Conservation (phyloP, 106 monocot genomes). For the Triglochin maritima region DNA sequence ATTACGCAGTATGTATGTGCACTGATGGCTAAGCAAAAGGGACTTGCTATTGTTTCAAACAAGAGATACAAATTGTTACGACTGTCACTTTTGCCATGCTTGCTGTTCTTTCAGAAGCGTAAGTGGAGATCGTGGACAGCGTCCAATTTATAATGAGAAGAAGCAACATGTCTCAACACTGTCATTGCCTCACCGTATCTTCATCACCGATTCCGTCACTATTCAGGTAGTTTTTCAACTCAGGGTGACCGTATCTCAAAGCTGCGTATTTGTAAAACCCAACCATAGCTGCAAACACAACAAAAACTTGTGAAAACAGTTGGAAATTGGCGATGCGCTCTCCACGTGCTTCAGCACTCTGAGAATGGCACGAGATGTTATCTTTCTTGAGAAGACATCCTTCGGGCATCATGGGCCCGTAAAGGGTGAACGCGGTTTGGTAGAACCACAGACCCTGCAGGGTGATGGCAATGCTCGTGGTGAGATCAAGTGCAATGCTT, state of each 20-base stretch:
- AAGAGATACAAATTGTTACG: too few relatives aligned
- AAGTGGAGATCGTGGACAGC: too few relatives aligned
- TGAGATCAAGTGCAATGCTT: slow-evolving; percentile 54
- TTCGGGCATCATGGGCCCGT: slow-evolving; percentile 83
- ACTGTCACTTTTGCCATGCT: too few relatives aligned
- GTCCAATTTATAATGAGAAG: too few relatives aligned
- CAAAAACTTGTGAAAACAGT: slow-evolving; percentile 55
- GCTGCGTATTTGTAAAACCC: slow-evolving; percentile 37
- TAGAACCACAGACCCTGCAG: slow-evolving; percentile 99
- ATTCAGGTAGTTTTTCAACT: not conserved
- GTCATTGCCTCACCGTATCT: too few relatives aligned
- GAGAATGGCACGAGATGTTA: slow-evolving; percentile 33
- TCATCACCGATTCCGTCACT: not conserved
- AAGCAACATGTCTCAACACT: too few relatives aligned
- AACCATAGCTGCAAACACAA: slow-evolving; percentile 31
- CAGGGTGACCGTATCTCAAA: slow-evolving; percentile 31
- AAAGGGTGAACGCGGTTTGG: slow-evolving; percentile 96
- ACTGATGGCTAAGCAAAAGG: too few relatives aligned
- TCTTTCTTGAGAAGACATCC: slow-evolving; percentile 59
- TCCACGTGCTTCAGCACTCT: slow-evolving; percentile 39
- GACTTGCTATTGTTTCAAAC: too few relatives aligned
- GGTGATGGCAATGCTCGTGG: slow-evolving; percentile 45
- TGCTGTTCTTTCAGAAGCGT: too few relatives aligned
- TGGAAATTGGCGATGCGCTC: slow-evolving; percentile 78
- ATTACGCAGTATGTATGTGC: too few relatives aligned